Percentiles rank a stretch among this genome's conserved stretches.
phyloP scores from a whole-genome alignment of 2,329 filamentous ascomycete genomes.

The Emergomyces pasteurianus region DNA sequence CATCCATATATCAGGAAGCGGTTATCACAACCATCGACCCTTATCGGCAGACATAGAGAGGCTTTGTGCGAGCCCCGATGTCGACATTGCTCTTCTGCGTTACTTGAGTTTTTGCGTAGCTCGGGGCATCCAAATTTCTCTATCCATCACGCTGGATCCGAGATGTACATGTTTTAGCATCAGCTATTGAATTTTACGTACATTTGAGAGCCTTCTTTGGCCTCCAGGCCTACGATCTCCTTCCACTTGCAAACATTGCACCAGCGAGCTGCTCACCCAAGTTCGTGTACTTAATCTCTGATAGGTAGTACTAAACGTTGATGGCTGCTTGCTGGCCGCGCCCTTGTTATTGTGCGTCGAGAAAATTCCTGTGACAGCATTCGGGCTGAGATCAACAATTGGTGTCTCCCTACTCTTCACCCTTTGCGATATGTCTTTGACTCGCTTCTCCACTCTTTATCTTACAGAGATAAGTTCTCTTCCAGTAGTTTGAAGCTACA shows the following conservation, averaged over 20 bases:
- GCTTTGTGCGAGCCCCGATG: not conserved
- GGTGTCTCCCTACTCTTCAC: not conserved
- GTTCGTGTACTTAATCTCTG: not conserved
- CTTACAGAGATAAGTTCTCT: not conserved
- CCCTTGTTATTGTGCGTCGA: not conserved
- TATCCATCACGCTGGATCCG: not conserved
- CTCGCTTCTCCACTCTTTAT: not conserved
- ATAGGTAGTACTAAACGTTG: not conserved
- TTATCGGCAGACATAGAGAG: not conserved
- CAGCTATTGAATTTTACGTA: not conserved
- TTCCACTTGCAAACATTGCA: not conserved
- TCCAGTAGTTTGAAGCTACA: not conserved
- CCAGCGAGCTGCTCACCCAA: not conserved
- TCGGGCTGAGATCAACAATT: not conserved
- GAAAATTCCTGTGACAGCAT: not conserved
- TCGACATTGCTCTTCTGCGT: not conserved
- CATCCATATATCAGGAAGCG: not conserved
- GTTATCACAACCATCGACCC: not conserved
- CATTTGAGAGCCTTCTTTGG: not conserved
- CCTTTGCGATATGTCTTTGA: not conserved
- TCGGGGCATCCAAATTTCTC: not conserved
- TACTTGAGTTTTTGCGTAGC: not conserved
- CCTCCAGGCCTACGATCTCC: not conserved
- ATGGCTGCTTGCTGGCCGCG: not conserved
- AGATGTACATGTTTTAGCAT: not conserved